Conservation (phyloP, 768 basidiomycete genomes). For the Tylopilus rubrobrunneus region DNA sequence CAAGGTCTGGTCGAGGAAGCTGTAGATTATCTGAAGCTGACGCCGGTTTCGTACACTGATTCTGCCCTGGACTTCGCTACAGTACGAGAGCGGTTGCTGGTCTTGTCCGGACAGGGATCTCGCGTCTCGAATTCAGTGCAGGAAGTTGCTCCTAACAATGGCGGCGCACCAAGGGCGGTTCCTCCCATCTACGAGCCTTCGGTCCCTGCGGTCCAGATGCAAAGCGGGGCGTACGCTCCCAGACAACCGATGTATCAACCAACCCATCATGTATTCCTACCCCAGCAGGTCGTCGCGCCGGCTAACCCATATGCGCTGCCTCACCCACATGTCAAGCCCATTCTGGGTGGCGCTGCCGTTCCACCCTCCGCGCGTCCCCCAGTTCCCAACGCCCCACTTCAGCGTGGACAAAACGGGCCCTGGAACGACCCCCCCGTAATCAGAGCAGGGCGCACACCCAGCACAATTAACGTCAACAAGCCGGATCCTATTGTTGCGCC, state of each 20-base stretch:
- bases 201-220: constrained; percentile 20
- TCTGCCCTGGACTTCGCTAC: constrained; percentile 41
- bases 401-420: constrained; percentile 67
- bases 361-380: constrained; percentile 43
- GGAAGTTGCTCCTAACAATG: constrained; percentile 30
- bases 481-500: constrained; percentile 79
- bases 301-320: constrained; percentile 9
- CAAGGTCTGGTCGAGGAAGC: constrained; percentile 90
- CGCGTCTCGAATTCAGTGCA: constrained; percentile 27
- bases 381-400: constrained; percentile 49
- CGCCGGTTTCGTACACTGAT: constrained; percentile 75
- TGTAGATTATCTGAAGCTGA: constrained; percentile 70
- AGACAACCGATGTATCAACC: constrained; percentile 34
- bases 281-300: neutral
- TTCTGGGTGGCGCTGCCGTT: constrained; percentile 29
- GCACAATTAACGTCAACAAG: constrained; percentile 44
- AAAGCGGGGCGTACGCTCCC: constrained; percentile 16
- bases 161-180: constrained; percentile 4
- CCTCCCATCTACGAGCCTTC: constrained; percentile 17
- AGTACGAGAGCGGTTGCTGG: constrained; percentile 45
- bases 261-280: constrained; percentile 14
- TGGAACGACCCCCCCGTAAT: constrained; percentile 86
- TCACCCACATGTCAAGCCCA: constrained; percentile 35
- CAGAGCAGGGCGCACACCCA: constrained; percentile 45
- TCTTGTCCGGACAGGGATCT: constrained; percentile 31